phyloP scores from a whole-genome alignment of 176 grass and related monocot species.

The Ampelocalamus luodianensis region DNA sequence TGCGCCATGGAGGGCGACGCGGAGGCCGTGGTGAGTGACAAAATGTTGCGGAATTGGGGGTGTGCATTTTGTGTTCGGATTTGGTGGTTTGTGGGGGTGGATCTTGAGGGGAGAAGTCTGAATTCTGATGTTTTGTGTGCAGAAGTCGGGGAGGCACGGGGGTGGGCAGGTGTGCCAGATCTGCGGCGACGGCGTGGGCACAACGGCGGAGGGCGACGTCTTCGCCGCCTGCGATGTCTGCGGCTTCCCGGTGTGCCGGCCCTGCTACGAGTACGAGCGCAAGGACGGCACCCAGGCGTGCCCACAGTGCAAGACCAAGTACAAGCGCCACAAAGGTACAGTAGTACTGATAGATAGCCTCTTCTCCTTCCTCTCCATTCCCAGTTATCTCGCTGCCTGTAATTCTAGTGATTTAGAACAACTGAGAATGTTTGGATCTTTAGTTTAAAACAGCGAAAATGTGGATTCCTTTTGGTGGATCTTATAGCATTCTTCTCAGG shows the following conservation, averaged over 20 bases:
- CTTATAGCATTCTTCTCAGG: conserved; percentile 3
- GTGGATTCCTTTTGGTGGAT: conserved; percentile 10
- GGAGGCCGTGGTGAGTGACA: conserved; percentile 53
- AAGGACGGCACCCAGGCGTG: conserved; percentile 90
- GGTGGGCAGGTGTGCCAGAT: conserved; percentile 95
- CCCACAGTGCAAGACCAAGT: conserved; percentile 99
- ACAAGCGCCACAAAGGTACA: conserved; percentile 98
- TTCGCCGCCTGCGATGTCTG: conserved; percentile 94
- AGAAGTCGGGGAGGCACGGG: conserved; percentile 75
- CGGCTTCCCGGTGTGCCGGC: conserved; percentile 86
- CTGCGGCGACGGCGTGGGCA: conserved; percentile 91
- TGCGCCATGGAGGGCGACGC: conserved; percentile 64
- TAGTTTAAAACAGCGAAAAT: neutral
- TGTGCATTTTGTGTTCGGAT: conserved; percentile 13
- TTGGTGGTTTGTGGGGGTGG: neutral
- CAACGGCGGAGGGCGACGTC: conserved; percentile 83
- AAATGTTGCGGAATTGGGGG: neutral
- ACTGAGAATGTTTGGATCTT: conserved; percentile 28
- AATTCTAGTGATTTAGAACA: neutral
- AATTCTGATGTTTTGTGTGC: conserved; percentile 31
- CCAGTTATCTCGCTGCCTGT: neutral
- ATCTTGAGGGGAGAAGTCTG: conserved; percentile 10
- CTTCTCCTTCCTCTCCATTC: neutral
- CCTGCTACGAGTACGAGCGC: conserved; percentile 99
- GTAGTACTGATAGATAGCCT: neutral